Base-by-base conservation (phyloP, 176 grass and related monocot species). In the Carex pumila region DNA sequence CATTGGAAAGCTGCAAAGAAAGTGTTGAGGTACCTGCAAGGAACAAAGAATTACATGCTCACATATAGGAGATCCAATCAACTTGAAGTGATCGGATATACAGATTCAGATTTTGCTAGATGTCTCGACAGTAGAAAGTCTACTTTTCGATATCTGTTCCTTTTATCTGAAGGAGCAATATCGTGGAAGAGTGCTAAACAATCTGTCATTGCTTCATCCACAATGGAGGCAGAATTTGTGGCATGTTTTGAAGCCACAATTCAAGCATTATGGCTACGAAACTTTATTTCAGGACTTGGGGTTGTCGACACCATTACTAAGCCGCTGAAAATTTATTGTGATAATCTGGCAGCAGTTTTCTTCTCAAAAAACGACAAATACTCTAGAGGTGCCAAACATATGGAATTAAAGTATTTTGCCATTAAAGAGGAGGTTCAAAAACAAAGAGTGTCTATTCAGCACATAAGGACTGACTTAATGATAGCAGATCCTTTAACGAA, bases 181-280 rank as follows among this genome's bases (percentile, higher is more conserved):
- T 49, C 30, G 37, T 76, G 58, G 9, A 89, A 83, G 1, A 86
- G 68, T 83, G 8, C 2, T 0, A 89, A 89, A 39, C 45, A 83
- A 6, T 66, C 21, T 47, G 0, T 82, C 12, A 31, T 81, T 66
- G 21, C 54, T 76, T 29, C 66, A 63, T 85, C 12, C 25, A 82
- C 55, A 2, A 82, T 85, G 19, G 6, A 74, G 25, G 56, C 30
- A 14, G 12, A 86, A 52, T 88, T 85, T 56, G 12, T 88, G 45
- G 62, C 45, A 12, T 85, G 45, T 9, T 80, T 67, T 84, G 80
- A 85, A 12, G 72, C 62, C 43, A 80, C 45, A 10, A 49, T 49
- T 49, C 45, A 49, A 10, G 45, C 45, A 49, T 49, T 49, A 49
- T 88, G 81, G 81, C 29, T 88, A 2, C n/a, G 1, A 49, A 71